Evolutionary conservation across 1,139 yeast species (phyloP).

Genomic region (Blastobotrys ciferrii): DNA sequence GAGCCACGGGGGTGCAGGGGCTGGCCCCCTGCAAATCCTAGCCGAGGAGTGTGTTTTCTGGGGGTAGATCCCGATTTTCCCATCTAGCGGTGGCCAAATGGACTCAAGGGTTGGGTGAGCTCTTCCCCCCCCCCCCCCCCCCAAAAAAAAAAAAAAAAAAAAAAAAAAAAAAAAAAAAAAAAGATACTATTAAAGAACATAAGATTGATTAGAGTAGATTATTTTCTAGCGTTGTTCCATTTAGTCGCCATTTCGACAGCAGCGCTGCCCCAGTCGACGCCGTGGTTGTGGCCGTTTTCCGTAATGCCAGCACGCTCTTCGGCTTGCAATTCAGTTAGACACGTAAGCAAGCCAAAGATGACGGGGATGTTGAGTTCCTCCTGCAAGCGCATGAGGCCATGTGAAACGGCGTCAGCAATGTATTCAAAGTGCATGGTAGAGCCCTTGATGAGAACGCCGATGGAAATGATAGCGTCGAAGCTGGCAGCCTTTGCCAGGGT

Average conservation of each 20-base stretch:
- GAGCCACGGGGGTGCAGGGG: too few relatives aligned
- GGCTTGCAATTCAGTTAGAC: constrained; percentile 93
- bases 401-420: constrained; percentile 86
- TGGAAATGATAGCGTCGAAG: constrained; percentile 85
- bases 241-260: constrained; percentile 86
- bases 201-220: too few relatives aligned
- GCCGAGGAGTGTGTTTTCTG: too few relatives aligned
- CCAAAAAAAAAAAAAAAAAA: too few relatives aligned
- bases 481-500: constrained; percentile 47
- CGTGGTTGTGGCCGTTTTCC: constrained; percentile 82
- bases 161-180: too few relatives aligned
- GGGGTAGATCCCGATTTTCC: too few relatives aligned
- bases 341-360: constrained; percentile 89
- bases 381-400: constrained; percentile 81
- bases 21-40: too few relatives aligned
- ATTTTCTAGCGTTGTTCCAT: constrained; percentile 19
- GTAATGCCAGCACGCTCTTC: constrained; percentile 88
- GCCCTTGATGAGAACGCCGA: constrained; percentile 93
- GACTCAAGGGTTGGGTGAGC: too few relatives aligned
- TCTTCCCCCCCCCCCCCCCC: too few relatives aligned
- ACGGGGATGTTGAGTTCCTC: constrained; percentile 71
- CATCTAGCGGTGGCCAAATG: too few relatives aligned
- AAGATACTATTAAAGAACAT: too few relatives aligned
- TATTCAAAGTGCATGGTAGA: constrained; percentile 98
- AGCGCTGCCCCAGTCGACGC: constrained; percentile 98